Evolutionary conservation across 176 grass and related monocot species (phyloP).

Genomic region (Musa beccarii): DNA sequence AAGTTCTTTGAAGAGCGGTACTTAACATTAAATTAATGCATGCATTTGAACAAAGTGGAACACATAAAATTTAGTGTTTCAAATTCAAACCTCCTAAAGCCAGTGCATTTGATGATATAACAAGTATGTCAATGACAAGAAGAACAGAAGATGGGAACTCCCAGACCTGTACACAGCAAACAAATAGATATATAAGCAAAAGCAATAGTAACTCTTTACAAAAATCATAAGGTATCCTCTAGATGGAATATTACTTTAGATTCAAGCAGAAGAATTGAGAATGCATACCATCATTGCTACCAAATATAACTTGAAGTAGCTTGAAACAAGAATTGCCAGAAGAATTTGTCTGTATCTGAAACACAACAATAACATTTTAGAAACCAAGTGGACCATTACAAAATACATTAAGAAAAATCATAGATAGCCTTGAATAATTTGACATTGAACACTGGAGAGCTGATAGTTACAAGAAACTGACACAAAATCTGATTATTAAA

Average conservation of each 20-base stretch:
- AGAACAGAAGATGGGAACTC: constrained; percentile 74
- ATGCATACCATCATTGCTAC: constrained; percentile 52
- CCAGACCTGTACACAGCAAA: constrained; percentile 54
- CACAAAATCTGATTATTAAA: background rate
- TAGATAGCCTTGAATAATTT: background rate
- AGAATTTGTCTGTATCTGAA: constrained; percentile 61
- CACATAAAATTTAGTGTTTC: background rate
- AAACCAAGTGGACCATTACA: background rate
- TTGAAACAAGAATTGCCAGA: constrained; percentile 66
- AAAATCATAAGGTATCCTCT: no score
- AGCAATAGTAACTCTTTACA: constrained; percentile 1
- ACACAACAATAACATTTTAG: constrained; percentile 20
- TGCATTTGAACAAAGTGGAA: constrained; percentile 14
- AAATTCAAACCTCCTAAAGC: constrained; percentile 61
- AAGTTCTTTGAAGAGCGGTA: background rate
- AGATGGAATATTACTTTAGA: background rate
- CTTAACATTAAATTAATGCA: background rate
- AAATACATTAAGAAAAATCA: background rate
- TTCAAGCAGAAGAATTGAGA: background rate
- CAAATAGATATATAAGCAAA: constrained; percentile 7
- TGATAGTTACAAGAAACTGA: background rate
- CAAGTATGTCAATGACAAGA: constrained; percentile 64
- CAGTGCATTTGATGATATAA: constrained; percentile 82
- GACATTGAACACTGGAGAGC: background rate
- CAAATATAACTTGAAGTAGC: constrained; percentile 85